Conservation (phyloP, 441 rosid genomes). For the Syzygium syzygioides region DNA sequence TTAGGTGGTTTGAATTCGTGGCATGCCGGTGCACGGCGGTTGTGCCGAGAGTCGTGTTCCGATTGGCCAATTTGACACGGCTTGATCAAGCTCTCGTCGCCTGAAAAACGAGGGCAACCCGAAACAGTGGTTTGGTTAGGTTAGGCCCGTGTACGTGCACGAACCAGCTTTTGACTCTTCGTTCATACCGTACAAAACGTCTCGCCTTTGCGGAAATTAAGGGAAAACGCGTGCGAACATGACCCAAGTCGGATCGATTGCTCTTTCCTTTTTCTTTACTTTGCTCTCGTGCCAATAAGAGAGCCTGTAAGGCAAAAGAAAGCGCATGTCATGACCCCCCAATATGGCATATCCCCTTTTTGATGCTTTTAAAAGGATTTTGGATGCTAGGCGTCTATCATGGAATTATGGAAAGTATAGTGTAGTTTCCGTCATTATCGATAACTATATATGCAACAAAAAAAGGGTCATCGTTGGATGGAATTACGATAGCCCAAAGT, state of each 20-base stretch:
- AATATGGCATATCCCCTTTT: neutral
- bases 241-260: neutral
- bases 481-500: rapidly evolving
- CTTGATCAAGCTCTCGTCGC: neutral
- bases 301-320: neutral
- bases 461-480: neutral
- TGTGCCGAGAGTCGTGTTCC: neutral
- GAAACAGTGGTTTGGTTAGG: neutral
- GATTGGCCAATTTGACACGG: neutral
- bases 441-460: neutral
- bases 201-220: neutral
- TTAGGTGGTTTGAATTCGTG: neutral
- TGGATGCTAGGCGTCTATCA: neutral
- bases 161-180: neutral
- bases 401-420: neutral
- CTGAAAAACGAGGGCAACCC: neutral
- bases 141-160: neutral
- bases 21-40: neutral
- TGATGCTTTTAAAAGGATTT: neutral
- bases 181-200: neutral
- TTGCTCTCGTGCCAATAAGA: neutral
- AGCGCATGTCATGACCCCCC: neutral
- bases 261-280: neutral
- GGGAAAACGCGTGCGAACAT: neutral
- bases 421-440: neutral